Percentiles rank a stretch among this genome's conserved stretches.
Evolutionary conservation across 805 yeast species (phyloP).

Genomic region (Scheffersomyces lignosus): DNA sequence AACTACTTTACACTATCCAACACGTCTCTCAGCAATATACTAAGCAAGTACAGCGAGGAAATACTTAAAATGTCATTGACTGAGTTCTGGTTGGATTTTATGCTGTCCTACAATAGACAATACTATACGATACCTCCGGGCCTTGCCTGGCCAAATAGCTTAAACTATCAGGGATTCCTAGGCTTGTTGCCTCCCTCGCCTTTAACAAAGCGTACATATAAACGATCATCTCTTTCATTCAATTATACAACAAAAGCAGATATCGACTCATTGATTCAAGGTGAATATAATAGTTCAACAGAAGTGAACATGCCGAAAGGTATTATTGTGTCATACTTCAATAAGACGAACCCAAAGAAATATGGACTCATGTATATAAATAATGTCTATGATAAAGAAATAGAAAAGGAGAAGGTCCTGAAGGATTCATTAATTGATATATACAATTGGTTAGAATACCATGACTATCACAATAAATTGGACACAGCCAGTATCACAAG

Average conservation of each 20-base stretch:
- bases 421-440: constrained; percentile 18
- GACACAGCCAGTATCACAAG: constrained; percentile 14
- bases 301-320: constrained; percentile 19
- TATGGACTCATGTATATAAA: constrained; percentile 30
- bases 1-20: constrained; percentile 27
- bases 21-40: constrained; percentile 19
- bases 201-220: constrained; percentile 14
- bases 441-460: constrained; percentile 33
- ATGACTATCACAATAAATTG: constrained; percentile 27
- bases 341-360: constrained; percentile 25
- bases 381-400: constrained; percentile 4
- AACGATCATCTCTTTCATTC: constrained; percentile 28
- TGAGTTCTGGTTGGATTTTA: constrained; percentile 31
- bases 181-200: constrained; percentile 23
- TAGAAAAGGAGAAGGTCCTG: constrained; percentile 6
- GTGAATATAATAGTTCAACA: neutral
- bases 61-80: constrained; percentile 15
- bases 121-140: constrained; percentile 18
- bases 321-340: constrained; percentile 27
- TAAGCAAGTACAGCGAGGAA: constrained; percentile 14
- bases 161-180: constrained; percentile 37
- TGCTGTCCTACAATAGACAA: constrained; percentile 23
- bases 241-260: constrained; percentile 14
- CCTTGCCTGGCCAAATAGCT: constrained; percentile 35
- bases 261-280: constrained; percentile 15